Base-by-base conservation (phyloP, 306 rosid genomes). In the Pyrus bretschneideri region DNA sequence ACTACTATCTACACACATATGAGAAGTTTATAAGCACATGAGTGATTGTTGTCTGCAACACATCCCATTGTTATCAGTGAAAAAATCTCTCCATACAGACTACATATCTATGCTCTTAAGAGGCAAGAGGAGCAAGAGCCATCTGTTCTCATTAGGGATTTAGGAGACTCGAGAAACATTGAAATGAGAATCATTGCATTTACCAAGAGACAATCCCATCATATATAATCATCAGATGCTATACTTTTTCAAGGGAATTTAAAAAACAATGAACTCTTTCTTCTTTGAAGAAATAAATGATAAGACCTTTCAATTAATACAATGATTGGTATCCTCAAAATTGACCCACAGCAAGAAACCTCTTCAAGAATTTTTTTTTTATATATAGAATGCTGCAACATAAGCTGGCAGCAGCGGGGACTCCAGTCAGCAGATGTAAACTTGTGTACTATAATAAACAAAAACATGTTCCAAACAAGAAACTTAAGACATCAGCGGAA, bases 401-500 rank as follows among this genome's bases (percentile, higher is more conserved):
- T 67, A 22, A 11, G 22, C 67, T 76, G 57, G 67, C 74, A 71
- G 21, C 44, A 12, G 44, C 27, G 17, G 40, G 51, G 59, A 62
- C 22, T 52, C 52, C 73, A 4, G 57, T 21, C 60, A 35, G 60
- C 38, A 72, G 55, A 29, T 18, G 14, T 23, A n/a, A 19, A 4
- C 44, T 23, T 29, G 45, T 45, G 27, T 8, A 67, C 6, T 9
- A 19, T 23, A 14, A 25, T 33, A 64, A 58, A 44, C 33, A 7
- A 31, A 73, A 22, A 35, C n/a, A 22, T n/a, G 52, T 33, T 11
- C 23, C 31, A 23, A 74, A 76, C 71, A 77, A 65, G 58, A 59
- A 64, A 64, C 81, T 67, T 49, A 82, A 75, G 81, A 72, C 15
- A 83, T 75, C 65, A 77, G 79, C 40, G 58, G 58, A 45, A 87